A percentile compares a stretch with the other conserved stretches of the same genome.
Conservation (phyloP, 164 flowering plant species). For the Tetracentron sinense region DNA sequence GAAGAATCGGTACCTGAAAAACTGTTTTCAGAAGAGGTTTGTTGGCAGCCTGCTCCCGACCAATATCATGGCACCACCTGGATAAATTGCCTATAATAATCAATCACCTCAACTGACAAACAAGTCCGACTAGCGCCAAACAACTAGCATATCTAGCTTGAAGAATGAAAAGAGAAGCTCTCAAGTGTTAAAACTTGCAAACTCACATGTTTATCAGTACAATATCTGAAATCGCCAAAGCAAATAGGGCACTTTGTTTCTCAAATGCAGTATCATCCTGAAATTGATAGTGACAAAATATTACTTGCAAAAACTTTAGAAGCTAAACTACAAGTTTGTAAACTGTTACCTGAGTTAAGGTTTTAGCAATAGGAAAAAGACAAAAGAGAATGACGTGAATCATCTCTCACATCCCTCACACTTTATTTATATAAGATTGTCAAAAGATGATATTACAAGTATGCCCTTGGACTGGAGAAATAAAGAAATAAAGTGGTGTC, state of each 20-base stretch:
- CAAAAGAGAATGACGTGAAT: too few relatives aligned
- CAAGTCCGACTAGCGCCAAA: background rate
- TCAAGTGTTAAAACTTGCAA: background rate
- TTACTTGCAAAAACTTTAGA: background rate
- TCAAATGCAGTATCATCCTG: constrained; percentile 75
- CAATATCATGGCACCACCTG: constrained; percentile 80
- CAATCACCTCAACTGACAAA: background rate
- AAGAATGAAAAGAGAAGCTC: background rate
- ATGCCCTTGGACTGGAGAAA: too few relatives aligned
- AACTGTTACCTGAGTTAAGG: background rate
- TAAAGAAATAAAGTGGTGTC: too few relatives aligned
- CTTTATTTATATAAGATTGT: too few relatives aligned
- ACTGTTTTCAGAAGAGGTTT: constrained; percentile 64
- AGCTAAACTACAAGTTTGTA: background rate
- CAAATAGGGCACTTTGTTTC: constrained; percentile 66
- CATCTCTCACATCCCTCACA: too few relatives aligned
- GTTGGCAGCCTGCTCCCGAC: constrained; percentile 66
- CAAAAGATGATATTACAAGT: too few relatives aligned
- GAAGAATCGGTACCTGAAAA: constrained; percentile 42
- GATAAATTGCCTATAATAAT: constrained; percentile 5
- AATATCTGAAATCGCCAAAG: constrained; percentile 56
- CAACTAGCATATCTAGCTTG: constrained; percentile 9
- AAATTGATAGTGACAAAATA: constrained; percentile 5
- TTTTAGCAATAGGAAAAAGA: background rate
- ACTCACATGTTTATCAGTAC: constrained; percentile 62